These are phyloP conservation scores for Solanum virginianum DNA, from an alignment of 257 asterid species.

Conservation along the genomic window DNA sequence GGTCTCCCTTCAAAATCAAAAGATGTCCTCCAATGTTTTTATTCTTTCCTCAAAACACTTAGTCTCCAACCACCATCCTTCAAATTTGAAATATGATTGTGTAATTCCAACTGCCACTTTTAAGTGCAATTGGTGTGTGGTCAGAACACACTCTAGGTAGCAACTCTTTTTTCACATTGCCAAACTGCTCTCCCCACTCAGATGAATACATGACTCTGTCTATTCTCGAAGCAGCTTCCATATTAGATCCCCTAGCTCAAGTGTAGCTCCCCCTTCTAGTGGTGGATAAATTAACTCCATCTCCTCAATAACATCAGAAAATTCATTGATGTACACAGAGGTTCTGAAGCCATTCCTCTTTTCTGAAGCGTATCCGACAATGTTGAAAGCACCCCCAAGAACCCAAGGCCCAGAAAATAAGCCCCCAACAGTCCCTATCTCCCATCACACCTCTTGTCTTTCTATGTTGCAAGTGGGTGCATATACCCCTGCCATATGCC, in stretches of 20 bases:
- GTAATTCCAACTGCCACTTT: not conserved
- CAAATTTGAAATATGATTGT: not conserved
- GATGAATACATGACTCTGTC: not conserved
- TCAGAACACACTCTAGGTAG: not conserved
- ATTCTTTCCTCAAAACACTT: not conserved
- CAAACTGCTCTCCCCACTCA: too few species aligned
- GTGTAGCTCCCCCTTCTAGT: not conserved
- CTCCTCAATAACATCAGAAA: not conserved
- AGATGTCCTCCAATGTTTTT: not conserved
- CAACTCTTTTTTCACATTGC: not conserved
- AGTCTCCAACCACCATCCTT: not conserved
- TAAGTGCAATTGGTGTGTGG: not conserved
- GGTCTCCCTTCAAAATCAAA: not conserved
- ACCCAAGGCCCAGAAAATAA: not conserved
- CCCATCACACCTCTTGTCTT: not conserved
- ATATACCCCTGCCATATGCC: not conserved
- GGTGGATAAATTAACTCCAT: not conserved
- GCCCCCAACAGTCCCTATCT: not conserved
- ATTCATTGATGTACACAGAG: not conserved
- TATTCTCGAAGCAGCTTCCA: not conserved
- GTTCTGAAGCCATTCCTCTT: not conserved
- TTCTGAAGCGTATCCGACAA: not conserved
- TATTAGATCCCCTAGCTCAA: not conserved
- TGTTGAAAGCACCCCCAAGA: not conserved
- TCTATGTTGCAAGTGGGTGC: not conserved